Conservation (phyloP, 1,284 basidiomycete species). For the Coniferiporia sulphurascens region DNA sequence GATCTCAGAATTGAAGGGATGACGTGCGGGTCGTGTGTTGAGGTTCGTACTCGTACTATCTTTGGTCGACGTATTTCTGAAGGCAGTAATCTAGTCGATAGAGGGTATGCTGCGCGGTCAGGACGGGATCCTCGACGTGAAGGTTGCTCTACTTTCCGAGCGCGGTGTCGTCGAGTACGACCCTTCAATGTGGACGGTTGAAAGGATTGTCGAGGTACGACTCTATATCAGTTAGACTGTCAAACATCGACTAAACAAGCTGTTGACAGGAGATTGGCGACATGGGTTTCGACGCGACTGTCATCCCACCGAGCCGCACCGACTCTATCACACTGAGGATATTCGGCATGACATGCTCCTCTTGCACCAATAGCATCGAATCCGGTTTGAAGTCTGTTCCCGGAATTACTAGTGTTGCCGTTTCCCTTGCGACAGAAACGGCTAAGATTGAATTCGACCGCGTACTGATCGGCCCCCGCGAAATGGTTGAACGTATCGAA, state of each 20-base stretch:
- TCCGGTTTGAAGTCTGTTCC: conserved; percentile 63
- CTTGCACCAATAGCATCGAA: conserved; percentile 80
- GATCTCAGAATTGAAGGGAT: conserved; percentile 85
- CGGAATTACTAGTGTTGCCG: conserved; percentile 69
- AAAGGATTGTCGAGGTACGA: conserved; percentile 73
- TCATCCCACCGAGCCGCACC: conserved; percentile 56
- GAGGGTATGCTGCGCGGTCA: conserved; percentile 86
- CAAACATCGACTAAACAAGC: not conserved
- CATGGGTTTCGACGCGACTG: conserved; percentile 86
- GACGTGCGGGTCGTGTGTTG: conserved; percentile 89
- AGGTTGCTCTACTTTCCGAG: conserved; percentile 93
- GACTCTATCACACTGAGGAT: conserved; percentile 73
- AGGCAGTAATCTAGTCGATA: conserved; percentile 59
- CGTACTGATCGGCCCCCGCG: conserved; percentile 67
- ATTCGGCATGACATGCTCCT: conserved; percentile 89
- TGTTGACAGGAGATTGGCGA: conserved; percentile 76
- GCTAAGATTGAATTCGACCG: conserved; percentile 78
- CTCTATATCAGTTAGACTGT: not conserved
- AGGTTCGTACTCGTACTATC: conserved; percentile 46
- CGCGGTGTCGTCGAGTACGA: conserved; percentile 90
- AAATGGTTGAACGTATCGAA: conserved; percentile 83
- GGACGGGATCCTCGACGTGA: conserved; percentile 81
- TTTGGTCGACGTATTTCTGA: not conserved
- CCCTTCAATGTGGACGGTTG: conserved; percentile 71
- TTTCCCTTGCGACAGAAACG: conserved; percentile 71